These are phyloP conservation scores for Paradendryphiella salina DNA, from an alignment of 2,329 filamentous ascomycete genomes.

Conservation along the genomic window DNA sequence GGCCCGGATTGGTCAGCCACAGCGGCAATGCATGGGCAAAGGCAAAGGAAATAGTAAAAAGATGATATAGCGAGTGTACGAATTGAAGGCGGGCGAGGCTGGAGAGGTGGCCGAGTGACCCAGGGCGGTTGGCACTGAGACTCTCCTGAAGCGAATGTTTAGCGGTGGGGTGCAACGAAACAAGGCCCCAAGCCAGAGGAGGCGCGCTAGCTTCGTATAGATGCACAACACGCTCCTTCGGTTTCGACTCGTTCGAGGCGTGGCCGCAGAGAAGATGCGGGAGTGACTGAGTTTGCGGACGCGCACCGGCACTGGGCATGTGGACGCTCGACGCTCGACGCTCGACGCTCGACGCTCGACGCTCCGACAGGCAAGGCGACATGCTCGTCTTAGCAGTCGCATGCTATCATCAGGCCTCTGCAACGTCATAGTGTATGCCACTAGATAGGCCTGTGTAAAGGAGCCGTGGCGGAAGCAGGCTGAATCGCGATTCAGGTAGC, in stretches of 20 bases:
- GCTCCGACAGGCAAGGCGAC: constrained; percentile 4
- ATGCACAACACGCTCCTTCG: constrained; percentile 14
- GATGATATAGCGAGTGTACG: constrained; percentile 16
- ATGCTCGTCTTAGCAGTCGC: constrained; percentile 12
- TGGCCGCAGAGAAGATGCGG: constrained; percentile 7
- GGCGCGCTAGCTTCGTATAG: constrained; percentile 22
- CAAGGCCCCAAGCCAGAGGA: constrained; percentile 8
- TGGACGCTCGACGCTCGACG: too few species aligned
- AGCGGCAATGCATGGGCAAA: constrained; percentile 6
- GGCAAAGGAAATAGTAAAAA: constrained; percentile 1
- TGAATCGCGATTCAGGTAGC: background rate
- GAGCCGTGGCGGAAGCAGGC: background rate
- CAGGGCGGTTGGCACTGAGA: constrained; percentile 10
- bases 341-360: too few species aligned
- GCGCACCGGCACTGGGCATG: constrained; percentile 2
- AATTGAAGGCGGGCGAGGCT: constrained; percentile 12
- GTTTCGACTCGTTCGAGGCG: constrained; percentile 11
- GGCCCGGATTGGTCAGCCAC: constrained; percentile 14
- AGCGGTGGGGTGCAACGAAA: constrained; percentile 15
- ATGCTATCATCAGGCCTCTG: constrained; percentile 2
- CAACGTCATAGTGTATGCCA: constrained; percentile 14
- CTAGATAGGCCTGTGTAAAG: background rate
- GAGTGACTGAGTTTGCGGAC: background rate
- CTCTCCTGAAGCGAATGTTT: constrained; percentile 22
- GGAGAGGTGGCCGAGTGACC: constrained; percentile 2